Evolutionary conservation across 2,329 filamentous ascomycete genomes (phyloP).

Genomic region (Aspergillus pseudoterreus): DNA sequence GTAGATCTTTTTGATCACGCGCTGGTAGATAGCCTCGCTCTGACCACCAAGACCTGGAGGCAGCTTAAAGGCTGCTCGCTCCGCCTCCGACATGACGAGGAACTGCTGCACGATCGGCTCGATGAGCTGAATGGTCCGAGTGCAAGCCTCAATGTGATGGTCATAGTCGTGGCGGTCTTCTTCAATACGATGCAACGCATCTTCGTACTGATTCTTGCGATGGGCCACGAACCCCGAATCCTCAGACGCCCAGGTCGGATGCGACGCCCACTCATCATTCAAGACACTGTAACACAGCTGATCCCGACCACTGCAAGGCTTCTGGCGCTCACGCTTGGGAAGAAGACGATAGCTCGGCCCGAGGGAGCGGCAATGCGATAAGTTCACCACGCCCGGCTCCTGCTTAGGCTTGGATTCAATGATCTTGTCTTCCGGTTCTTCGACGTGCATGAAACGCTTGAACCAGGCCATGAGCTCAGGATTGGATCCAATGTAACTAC

Average conservation of each 20-base stretch:
- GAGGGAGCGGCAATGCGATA: constrained; percentile 93
- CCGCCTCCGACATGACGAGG: constrained; percentile 69
- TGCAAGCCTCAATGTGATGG: constrained; percentile 93
- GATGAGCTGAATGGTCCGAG: constrained; percentile 90
- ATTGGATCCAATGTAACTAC: constrained; percentile 82
- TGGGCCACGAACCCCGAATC: constrained; percentile 97
- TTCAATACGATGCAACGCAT: constrained; percentile 91
- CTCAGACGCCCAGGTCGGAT: constrained; percentile 97
- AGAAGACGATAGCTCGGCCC: constrained; percentile 92
- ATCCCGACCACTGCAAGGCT: constrained; percentile 89
- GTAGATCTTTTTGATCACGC: constrained; percentile 96
- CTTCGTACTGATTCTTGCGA: constrained; percentile 92
- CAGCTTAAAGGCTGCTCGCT: constrained; percentile 72
- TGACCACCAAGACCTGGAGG: constrained; percentile 82
- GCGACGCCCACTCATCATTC: constrained; percentile 97
- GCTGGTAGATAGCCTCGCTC: constrained; percentile 94
- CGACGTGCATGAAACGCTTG: constrained; percentile 73
- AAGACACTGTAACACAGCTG: constrained; percentile 90
- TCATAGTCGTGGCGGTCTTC: constrained; percentile 98
- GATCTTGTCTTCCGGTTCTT: constrained; percentile 68
- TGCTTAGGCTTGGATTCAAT: constrained; percentile 75
- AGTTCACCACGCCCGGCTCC: constrained; percentile 73
- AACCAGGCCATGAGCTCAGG: constrained; percentile 86
- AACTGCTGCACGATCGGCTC: constrained; percentile 93
- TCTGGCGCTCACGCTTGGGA: constrained; percentile 84